Conservation (phyloP, 768 basidiomycete species). For the Mycena metata region DNA sequence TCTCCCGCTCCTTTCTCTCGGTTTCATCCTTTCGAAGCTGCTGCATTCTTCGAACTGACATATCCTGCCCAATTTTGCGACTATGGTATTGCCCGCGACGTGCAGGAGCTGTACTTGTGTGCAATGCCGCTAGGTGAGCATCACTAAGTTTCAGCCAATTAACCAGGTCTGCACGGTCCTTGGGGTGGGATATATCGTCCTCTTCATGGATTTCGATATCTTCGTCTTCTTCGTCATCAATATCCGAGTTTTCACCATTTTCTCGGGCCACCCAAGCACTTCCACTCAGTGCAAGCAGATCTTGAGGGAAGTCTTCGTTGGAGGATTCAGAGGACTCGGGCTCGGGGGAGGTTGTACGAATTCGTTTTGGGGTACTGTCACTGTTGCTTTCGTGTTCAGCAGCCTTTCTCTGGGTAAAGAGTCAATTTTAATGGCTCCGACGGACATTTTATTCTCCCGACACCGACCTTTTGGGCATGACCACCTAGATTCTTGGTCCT, state of each 20-base stretch:
- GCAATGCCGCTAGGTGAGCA: too few species aligned
- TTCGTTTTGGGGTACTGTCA: not conserved
- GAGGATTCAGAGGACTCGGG: not conserved
- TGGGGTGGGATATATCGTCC: not conserved
- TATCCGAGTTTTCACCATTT: not conserved
- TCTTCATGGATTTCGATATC: not conserved
- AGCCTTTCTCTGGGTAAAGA: not conserved
- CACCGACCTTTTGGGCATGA: not conserved
- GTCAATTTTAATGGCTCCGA: not conserved
- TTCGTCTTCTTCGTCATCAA: not conserved
- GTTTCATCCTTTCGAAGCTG: not conserved
- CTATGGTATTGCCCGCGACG: not conserved
- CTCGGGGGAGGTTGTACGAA: not conserved
- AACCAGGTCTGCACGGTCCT: not conserved
- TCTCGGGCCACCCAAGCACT: not conserved
- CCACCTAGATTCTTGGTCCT: not conserved
- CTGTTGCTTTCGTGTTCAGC: not conserved
- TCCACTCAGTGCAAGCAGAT: not conserved
- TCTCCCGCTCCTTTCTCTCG: not conserved
- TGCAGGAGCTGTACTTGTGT: constrained; percentile 4
- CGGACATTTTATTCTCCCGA: not conserved
- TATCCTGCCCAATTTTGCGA: not conserved
- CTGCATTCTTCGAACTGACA: not conserved
- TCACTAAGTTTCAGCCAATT: constrained; percentile 4
- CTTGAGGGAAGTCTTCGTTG: not conserved